phyloP scores from a whole-genome alignment of 139 green algal species.

The Tetradesmus obliquus region DNA sequence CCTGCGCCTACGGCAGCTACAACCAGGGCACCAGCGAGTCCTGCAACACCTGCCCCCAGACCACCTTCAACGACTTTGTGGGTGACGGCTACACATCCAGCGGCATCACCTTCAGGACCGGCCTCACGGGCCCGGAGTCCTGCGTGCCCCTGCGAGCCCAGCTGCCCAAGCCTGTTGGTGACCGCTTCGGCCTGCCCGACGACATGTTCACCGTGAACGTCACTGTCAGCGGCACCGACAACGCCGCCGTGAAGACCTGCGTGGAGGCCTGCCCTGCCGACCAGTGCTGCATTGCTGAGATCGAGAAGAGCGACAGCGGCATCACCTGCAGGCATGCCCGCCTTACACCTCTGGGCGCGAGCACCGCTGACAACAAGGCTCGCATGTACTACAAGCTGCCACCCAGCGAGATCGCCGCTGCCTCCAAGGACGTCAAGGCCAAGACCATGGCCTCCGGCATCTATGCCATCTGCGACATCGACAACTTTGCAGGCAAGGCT shows the following conservation, averaged over 20 bases:
- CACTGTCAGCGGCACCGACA: neutral
- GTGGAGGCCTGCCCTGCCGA: slow-evolving; percentile 1
- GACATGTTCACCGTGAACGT: neutral
- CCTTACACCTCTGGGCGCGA: neutral
- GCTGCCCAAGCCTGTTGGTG: neutral
- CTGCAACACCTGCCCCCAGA: neutral
- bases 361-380: neutral
- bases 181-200: neutral
- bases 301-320: neutral
- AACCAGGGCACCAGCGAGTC: too few relatives aligned
- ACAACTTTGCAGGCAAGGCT: neutral
- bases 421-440: neutral
- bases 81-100: neutral
- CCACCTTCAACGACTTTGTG: neutral
- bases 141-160: neutral
- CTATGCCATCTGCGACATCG: slow-evolving; percentile 9
- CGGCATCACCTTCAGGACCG: neutral
- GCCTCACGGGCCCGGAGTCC: neutral
- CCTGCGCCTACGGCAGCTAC: neutral
- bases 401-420: slow-evolving; percentile 8
- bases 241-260: neutral
- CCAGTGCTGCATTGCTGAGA: slow-evolving; percentile 13
- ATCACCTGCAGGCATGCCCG: neutral
- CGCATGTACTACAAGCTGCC: too few relatives aligned
- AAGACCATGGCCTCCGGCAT: slow-evolving; percentile 6